Conservation (phyloP, 139 green algal genomes). For the Asterochloris erici region DNA sequence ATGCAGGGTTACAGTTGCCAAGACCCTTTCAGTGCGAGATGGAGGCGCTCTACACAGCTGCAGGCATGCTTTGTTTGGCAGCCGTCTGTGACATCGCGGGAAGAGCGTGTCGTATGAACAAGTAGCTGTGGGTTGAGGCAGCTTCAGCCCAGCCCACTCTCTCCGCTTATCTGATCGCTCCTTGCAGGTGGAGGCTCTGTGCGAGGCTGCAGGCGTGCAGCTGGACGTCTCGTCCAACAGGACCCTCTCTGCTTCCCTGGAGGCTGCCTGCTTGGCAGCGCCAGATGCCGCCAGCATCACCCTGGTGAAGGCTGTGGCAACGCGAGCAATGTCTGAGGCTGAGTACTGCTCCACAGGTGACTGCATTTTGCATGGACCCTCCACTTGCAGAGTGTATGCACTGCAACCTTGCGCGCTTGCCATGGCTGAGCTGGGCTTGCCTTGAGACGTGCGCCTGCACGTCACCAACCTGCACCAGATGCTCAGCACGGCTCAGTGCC, state of each 20-base stretch:
- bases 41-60: too few relatives aligned
- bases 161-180: background rate
- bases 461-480: background rate
- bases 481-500: too few relatives aligned
- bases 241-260: slow-evolving; percentile 22
- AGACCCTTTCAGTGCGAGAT: too few relatives aligned
- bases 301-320: slow-evolving; percentile 49
- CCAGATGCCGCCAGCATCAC: slow-evolving; percentile 12
- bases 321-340: slow-evolving; percentile 69
- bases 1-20: too few relatives aligned
- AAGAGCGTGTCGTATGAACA: too few relatives aligned
- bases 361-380: background rate
- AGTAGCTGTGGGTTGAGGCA: too few relatives aligned
- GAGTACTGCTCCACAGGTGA: slow-evolving; percentile 61
- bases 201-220: background rate
- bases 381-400: background rate
- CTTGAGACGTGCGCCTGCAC: background rate
- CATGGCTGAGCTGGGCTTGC: too few relatives aligned
- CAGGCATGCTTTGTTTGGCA: too few relatives aligned
- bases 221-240: slow-evolving; percentile 29
- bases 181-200: slow-evolving; percentile 17
- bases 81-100: too few relatives aligned
- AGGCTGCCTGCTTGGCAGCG: slow-evolving; percentile 18
- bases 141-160: background rate
- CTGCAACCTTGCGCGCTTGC: too few relatives aligned